Base-by-base conservation (phyloP, 176 grass and related monocot species). In the Metroxylon sagu region DNA sequence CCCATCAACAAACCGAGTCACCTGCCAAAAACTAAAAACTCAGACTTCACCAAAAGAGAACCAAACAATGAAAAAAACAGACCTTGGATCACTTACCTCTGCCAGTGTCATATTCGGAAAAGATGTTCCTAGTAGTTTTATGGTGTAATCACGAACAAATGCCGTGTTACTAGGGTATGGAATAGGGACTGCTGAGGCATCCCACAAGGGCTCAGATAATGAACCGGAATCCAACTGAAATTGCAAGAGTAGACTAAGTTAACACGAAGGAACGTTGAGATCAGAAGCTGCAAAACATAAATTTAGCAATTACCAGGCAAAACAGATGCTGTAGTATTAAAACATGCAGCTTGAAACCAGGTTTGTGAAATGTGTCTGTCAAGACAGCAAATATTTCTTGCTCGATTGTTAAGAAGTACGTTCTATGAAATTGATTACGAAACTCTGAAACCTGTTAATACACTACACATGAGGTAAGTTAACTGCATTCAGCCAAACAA, bases 341-440 rank as follows among this genome's bases (percentile, higher is more conserved):
- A 53, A 98, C 94, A 78, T 98, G 94, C 72, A 98, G 78, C 76
- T 98, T 98, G 64, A 98, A 98, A n/a, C 94, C 94, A 18, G 94
- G 94, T 16, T 98, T 98, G 85, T 98, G 94, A 66, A 98, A 98
- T 52, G 94, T 89, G 58, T 98, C 94, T 3, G 94, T 98, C 31
- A 98, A 68, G 25, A 98, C 94, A 31, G 88, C 94, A 86, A 98
- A 98, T 26, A 89, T 89, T 72, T 98, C 94, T 85, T 98, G 94
- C 63, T 93, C 88, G 26, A 93, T 98, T 28, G 69, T 93, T 61
- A 98, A 71, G 77, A 85, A 93, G 30, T 93, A 98, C 6, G 84
- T 93, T 62, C 89, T 85, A 64, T 93, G 92, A 79, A 98, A 98
- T 76, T 98, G 94, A 67, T 98, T 98, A 25, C 81, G 81, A 65